Percentiles rank a stretch among this genome's conserved stretches.
Evolutionary conservation across 2,329 filamentous ascomycete genomes (phyloP).

Genomic region (Stagonosporopsis vannaccii): DNA sequence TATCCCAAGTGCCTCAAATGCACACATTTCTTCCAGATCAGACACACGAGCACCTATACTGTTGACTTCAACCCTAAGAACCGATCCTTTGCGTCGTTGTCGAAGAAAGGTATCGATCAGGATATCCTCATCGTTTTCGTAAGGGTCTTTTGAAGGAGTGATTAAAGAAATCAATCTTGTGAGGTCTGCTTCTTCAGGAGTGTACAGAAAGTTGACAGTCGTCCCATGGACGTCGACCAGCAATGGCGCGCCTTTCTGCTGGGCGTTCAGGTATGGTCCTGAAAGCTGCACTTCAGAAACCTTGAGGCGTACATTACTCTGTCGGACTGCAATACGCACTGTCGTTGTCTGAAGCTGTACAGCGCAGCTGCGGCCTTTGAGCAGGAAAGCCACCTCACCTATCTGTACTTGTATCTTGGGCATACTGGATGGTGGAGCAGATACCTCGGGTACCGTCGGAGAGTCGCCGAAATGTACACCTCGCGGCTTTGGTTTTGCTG

Average conservation of each 20-base stretch:
- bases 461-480: conserved; percentile 66
- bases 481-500: conserved; percentile 45
- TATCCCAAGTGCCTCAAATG: conserved; percentile 74
- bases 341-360: conserved; percentile 79
- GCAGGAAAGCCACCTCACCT: conserved; percentile 75
- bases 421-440: conserved; percentile 26
- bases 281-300: conserved; percentile 78
- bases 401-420: conserved; percentile 78
- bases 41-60: conserved; percentile 68
- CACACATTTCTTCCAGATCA: conserved; percentile 69
- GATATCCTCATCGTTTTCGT: conserved; percentile 89
- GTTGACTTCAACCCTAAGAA: conserved; percentile 75
- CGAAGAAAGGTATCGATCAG: conserved; percentile 89
- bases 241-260: conserved; percentile 65
- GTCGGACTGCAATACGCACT: conserved; percentile 79
- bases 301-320: conserved; percentile 73
- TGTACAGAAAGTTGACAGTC: conserved; percentile 71
- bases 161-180: conserved; percentile 84
- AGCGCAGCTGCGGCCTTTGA: conserved; percentile 80
- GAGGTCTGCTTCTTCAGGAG: conserved; percentile 80
- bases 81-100: conserved; percentile 84
- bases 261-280: conserved; percentile 70
- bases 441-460: conserved; percentile 35
- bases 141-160: conserved; percentile 89
- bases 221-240: conserved; percentile 70